Percentiles rank a stretch among this genome's conserved stretches.
Conservation (phyloP, 2,329 filamentous ascomycete species). For the Alternaria tenuissima region DNA sequence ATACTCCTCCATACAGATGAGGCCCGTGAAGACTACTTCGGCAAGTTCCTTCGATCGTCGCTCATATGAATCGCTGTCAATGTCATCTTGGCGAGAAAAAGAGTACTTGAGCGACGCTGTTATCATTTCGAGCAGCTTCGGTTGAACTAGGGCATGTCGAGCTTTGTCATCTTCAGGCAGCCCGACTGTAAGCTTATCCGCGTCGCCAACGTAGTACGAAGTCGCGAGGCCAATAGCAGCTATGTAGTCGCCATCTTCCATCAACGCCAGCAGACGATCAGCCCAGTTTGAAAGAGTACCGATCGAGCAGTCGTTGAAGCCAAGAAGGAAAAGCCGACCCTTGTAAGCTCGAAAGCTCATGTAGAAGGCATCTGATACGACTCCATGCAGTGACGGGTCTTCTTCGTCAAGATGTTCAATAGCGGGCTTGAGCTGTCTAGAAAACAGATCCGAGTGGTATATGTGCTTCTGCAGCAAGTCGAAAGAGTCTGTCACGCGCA, state of each 20-base stretch:
- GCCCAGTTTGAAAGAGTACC: constrained; percentile 97
- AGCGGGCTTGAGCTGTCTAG: constrained; percentile 80
- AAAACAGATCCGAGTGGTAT: constrained; percentile 90
- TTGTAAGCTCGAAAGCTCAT: constrained; percentile 99
- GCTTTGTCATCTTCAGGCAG: constrained; percentile 81
- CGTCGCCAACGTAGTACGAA: constrained; percentile 87
- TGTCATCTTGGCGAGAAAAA: constrained; percentile 70
- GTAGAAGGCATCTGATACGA: constrained; percentile 95
- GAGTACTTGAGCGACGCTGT: constrained; percentile 89
- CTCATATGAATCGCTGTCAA: constrained; percentile 60
- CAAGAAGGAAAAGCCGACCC: constrained; percentile 87
- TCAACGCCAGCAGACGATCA: constrained; percentile 87
- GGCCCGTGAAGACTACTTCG: constrained; percentile 83
- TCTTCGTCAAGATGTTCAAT: constrained; percentile 90
- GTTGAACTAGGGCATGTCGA: constrained; percentile 82
- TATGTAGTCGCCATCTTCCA: constrained; percentile 97
- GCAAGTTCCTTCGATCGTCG: constrained; percentile 78
- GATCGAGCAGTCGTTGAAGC: constrained; percentile 92
- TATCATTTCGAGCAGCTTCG: constrained; percentile 93
- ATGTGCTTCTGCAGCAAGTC: constrained; percentile 92
- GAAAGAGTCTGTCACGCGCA: constrained; percentile 93
- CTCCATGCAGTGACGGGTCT: constrained; percentile 89
- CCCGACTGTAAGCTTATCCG: constrained; percentile 94
- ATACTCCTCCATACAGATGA: constrained; percentile 76
- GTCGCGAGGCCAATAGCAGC: constrained; percentile 89